Evolutionary conservation across 805 yeast genomes (phyloP), one percentile per base, ranked within the genome.

Genomic region (Candida boidinii): DNA sequence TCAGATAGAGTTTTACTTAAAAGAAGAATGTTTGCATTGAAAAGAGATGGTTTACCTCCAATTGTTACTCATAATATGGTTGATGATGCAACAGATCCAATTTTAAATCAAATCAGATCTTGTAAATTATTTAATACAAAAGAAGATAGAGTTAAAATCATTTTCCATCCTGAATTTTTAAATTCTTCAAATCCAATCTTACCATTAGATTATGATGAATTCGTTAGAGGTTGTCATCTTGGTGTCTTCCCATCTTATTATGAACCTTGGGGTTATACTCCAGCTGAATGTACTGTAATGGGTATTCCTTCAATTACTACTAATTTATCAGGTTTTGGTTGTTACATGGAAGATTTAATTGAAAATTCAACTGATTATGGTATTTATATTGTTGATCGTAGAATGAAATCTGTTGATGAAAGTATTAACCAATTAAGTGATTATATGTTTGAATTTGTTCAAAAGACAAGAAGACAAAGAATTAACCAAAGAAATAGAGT

Each of bases 231-330:
- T 39, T 88, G 96, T 56, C 97, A 90, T 60, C 65, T 92, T 58
- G 98, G 98, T 56, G 95, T 90, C 32, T 90, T 90, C 79, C 98
- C 98, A 31, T 86, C 96, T 0, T 90, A 90, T 62, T 90, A 90
- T 54, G 98, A 90, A 62, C 98, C 98, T 4, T 90, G 98, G 98
- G 98, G 98, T 25, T 90, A 90, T 59, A 90, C 98, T 2, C 98
- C 98, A 3, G 97, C 97, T 7, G 98, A 90, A 58, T 92, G 98
- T 66, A 90, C 98, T 1, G 98, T 92, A 17, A 90, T 90, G 98
- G 98, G 98, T 36, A 94, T 92, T 38, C 98, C 98, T 13, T 85
- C 96, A 6, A 84, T 90, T 50, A 90, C 98, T 9, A 90, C 98
- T 26, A 90, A 90, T 56, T 64, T 90, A 39, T 85, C 96, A 2